A percentile compares a stretch with the other conserved stretches of the same genome.
These are phyloP conservation scores for Ustilago xerochloae DNA, from an alignment of 1,284 basidiomycete species.

Conservation along the genomic window DNA sequence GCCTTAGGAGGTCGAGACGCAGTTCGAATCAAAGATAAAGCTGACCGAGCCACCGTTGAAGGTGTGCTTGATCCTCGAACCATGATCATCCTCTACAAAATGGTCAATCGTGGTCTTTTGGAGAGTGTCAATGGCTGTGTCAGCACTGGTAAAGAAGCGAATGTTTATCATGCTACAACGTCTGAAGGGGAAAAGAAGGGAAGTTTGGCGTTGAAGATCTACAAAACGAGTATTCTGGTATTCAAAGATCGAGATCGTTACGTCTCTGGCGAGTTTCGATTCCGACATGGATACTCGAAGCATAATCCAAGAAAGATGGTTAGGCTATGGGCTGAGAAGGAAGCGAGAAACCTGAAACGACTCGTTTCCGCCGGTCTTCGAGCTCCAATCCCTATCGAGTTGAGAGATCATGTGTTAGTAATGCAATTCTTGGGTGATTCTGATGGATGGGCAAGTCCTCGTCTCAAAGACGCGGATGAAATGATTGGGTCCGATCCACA, in stretches of 20 bases:
- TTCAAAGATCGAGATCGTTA: conserved; percentile 98
- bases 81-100: conserved; percentile 66
- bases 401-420: conserved; percentile 94
- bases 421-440: conserved; percentile 86
- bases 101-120: conserved; percentile 61
- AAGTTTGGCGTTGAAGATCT: conserved; percentile 83
- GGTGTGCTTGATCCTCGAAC: conserved; percentile 67
- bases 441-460: conserved; percentile 62
- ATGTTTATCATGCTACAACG: conserved; percentile 65
- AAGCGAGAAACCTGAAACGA: conserved; percentile 93
- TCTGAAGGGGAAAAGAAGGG: conserved; percentile 21
- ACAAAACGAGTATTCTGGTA: conserved; percentile 96
- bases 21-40: conserved; percentile 64
- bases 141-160: conserved; percentile 66
- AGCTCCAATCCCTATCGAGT: conserved; percentile 89
- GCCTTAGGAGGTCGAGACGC: conserved; percentile 51
- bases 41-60: conserved; percentile 65
- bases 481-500: conserved; percentile 41
- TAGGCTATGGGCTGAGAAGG: conserved; percentile 97
- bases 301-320: conserved; percentile 99
- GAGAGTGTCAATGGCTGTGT: conserved; percentile 62
- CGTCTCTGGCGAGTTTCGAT: conserved; percentile 88
- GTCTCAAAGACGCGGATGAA: conserved; percentile 63
- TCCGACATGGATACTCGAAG: conserved; percentile 89
- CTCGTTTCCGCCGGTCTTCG: conserved; percentile 82